These are phyloP conservation scores for Metarhizium guizhouense DNA, from an alignment of 2,329 filamentous ascomycete genomes.

Conservation along the genomic window DNA sequence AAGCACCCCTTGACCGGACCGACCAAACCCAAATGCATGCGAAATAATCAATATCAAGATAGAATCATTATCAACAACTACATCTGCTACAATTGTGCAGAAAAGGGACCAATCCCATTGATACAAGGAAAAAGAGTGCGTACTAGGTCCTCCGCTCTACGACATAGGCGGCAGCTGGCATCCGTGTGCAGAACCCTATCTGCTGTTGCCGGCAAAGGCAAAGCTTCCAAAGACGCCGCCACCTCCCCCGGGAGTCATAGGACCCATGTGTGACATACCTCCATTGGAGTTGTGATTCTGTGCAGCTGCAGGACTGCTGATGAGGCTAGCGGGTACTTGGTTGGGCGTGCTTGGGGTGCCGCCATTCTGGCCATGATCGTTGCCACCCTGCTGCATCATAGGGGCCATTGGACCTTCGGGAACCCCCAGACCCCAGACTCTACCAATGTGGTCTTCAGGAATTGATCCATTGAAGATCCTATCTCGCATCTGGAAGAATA, in stretches of 20 bases:
- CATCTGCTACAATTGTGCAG: not conserved
- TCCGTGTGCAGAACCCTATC: constrained; percentile 17
- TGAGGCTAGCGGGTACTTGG: constrained; percentile 47
- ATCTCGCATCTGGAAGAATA: constrained; percentile 89
- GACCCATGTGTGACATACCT: constrained; percentile 45
- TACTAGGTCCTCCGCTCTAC: not conserved
- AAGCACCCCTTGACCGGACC: not conserved
- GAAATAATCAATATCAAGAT: not conserved
- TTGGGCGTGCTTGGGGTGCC: constrained; percentile 57
- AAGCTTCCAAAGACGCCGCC: constrained; percentile 72
- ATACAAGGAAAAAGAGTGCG: not conserved
- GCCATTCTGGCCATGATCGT: constrained; percentile 28
- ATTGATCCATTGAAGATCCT: constrained; percentile 80
- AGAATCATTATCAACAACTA: not conserved
- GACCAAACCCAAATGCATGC: not conserved
- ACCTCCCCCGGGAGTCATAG: constrained; percentile 70
- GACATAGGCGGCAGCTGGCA: constrained; percentile 7
- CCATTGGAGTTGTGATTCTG: constrained; percentile 49
- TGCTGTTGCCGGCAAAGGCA: constrained; percentile 37
- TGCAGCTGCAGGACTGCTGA: constrained; percentile 35
- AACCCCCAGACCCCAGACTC: constrained; percentile 86
- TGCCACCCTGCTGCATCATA: constrained; percentile 23
- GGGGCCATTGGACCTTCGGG: constrained; percentile 41
- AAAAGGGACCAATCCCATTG: not conserved
- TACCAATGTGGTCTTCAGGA: constrained; percentile 72